Evolutionary conservation across 495 filamentous ascomycete genomes (phyloP), one percentile per base, ranked within the genome.

Genomic region (Penicillium odoratum): DNA sequence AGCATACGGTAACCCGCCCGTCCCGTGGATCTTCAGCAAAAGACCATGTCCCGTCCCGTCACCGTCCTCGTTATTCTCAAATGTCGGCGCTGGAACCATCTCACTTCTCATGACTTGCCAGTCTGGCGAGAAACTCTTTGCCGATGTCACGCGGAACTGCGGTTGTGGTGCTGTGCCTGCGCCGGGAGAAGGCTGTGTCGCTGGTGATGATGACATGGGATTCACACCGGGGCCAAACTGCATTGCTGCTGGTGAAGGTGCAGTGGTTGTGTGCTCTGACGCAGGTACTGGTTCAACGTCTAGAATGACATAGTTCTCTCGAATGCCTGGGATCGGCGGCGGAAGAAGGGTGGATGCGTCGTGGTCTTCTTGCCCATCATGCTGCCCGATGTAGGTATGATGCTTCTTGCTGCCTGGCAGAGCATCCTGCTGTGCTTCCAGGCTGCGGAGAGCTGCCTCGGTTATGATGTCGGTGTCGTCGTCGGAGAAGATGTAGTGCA

Each of bases 401-500:
- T 62, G 57, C 55, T 65, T 72, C 33, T 48, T 54, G 21, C 51
- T 48, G 28, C 55, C 44, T 0, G 64, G 53, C 10, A 57, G 30
- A 4, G 26, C 48, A 31, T 73, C 69, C 13, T 72, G 61, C 36
- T 76, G 71, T 16, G 63, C 44, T 33, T 75, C 70, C 7, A 82
- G 65, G 6, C 71, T 71, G 33, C 75, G 73, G 8, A 82, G 60
- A 6, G 77, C 76, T 11, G 80, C 81, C 52, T 78, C 76, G 7
- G 87, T 88, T 31, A 90, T 71, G 45, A 87, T 75, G 9, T 89
- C 87, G 5, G 68, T 70, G 66, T 83, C 80, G 72, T 96, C 91
- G 66, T 93, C 88, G 60, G 81, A 82, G 75, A 96, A 98, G 58
- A 97, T 83, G 75, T 98, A 98, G 78, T 93, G 91, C 3, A 96